phyloP scores from a whole-genome alignment of 1,139 yeast species.

The Candida tunisiensis region DNA sequence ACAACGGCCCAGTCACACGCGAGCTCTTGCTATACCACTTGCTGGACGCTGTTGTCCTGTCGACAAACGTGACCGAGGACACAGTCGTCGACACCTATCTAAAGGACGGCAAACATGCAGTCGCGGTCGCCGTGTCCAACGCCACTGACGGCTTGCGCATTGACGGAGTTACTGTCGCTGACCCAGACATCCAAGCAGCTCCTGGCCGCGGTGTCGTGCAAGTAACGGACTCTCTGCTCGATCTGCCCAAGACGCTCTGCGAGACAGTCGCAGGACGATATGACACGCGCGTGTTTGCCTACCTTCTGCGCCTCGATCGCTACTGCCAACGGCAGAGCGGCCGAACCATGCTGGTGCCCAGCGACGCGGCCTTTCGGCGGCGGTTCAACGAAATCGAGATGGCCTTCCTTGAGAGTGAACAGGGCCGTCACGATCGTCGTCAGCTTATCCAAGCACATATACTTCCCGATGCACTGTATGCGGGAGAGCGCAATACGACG shows the following conservation, averaged over 20 bases:
- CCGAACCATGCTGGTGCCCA: slow-evolving; percentile 29
- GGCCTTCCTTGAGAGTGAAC: slow-evolving; percentile 25
- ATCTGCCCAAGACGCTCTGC: slow-evolving; percentile 27
- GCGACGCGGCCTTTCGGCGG: slow-evolving; percentile 20
- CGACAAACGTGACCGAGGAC: slow-evolving; percentile 5
- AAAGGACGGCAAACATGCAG: background rate
- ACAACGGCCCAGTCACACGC: slow-evolving; percentile 12
- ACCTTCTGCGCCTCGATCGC: slow-evolving; percentile 10
- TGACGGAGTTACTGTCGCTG: slow-evolving; percentile 27
- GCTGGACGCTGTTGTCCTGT: slow-evolving; percentile 13
- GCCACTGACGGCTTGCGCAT: slow-evolving; percentile 2
- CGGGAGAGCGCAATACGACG: too few relatives aligned
- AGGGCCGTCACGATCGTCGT: slow-evolving; percentile 22
- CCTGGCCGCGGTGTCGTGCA: slow-evolving; percentile 62
- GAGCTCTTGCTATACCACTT: slow-evolving; percentile 20
- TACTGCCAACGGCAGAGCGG: slow-evolving; percentile 9
- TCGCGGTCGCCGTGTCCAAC: slow-evolving; percentile 1
- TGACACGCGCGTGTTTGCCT: slow-evolving; percentile 10
- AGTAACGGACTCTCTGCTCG: slow-evolving; percentile 41
- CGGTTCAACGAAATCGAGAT: slow-evolving; percentile 28
- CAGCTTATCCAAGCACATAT: slow-evolving; percentile 21
- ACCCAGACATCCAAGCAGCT: slow-evolving; percentile 46
- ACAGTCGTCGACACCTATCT: slow-evolving; percentile 7
- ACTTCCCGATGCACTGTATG: slow-evolving; percentile 5
- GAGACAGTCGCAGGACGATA: slow-evolving; percentile 18